Conservation (phyloP, 2,329 filamentous ascomycete genomes). For the Geosmithia morbida region DNA sequence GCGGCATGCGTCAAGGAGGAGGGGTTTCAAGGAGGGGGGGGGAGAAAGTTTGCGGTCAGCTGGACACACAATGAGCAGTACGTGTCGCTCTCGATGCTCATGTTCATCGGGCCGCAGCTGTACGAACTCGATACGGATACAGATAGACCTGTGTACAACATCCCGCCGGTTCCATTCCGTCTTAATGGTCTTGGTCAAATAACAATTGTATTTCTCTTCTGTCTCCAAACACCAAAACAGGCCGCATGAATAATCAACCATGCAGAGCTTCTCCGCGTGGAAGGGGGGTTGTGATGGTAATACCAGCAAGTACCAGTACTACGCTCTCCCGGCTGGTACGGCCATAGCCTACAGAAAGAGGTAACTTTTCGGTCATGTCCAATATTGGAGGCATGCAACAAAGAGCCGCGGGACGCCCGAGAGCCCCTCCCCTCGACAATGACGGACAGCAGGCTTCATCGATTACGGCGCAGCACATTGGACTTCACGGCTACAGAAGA, state of each 20-base stretch:
- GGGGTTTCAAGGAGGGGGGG: neutral
- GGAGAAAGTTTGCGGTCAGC: neutral
- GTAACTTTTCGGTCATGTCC: too few species aligned
- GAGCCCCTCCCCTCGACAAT: neutral
- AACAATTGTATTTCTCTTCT: neutral
- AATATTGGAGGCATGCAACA: too few species aligned
- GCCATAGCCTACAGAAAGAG: too few species aligned
- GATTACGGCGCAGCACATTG: neutral
- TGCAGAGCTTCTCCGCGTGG: too few species aligned
- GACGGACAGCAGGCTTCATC: neutral
- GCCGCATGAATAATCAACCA: too few species aligned
- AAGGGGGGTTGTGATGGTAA: too few species aligned
- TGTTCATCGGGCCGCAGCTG: neutral
- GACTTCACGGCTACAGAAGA: neutral
- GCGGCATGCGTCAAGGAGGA: neutral
- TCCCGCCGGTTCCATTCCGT: neutral
- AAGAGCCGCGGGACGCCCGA: too few species aligned
- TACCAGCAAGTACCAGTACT: too few species aligned
- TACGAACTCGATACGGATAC: neutral
- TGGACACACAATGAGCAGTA: neutral
- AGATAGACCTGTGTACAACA: neutral
- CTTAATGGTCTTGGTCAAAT: neutral
- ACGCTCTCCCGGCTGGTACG: too few species aligned
- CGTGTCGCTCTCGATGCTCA: neutral
- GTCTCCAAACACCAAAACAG: neutral